These are phyloP conservation scores for Aspergillus floridensis DNA, from an alignment of 2,329 filamentous ascomycete species.

Conservation along the genomic window DNA sequence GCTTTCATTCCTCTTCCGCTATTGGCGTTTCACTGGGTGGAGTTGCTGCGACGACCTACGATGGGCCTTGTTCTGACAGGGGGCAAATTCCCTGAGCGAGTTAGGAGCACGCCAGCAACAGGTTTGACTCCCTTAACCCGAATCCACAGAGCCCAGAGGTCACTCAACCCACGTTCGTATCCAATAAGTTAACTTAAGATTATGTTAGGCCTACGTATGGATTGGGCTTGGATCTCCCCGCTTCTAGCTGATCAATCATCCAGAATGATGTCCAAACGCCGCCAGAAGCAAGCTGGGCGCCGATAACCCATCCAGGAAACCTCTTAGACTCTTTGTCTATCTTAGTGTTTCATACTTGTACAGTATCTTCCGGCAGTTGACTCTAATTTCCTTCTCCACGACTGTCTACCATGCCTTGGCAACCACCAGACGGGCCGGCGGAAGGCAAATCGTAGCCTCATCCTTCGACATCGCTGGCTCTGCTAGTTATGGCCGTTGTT, in stretches of 20 bases:
- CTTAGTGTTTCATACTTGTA: conserved; percentile 6
- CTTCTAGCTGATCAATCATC: conserved; percentile 6
- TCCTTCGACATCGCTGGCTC: conserved; percentile 13
- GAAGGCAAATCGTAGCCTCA: conserved; percentile 17
- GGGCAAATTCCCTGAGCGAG: conserved; percentile 20
- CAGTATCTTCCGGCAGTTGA: conserved; percentile 6
- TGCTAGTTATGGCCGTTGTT: conserved; percentile 15
- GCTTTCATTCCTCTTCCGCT: conserved; percentile 14
- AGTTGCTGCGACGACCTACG: conserved; percentile 25
- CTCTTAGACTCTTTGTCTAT: conserved; percentile 2
- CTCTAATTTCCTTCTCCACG: conserved; percentile 15
- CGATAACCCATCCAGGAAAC: background rate
- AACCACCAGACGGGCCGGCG: conserved; percentile 18
- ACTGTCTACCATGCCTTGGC: conserved; percentile 21
- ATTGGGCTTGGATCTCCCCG: conserved; percentile 20
- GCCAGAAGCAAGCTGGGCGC: background rate
- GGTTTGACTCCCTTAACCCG: conserved; percentile 22
- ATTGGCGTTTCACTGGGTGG: conserved; percentile 22
- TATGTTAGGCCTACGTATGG: conserved; percentile 19
- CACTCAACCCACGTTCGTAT: conserved; percentile 20
- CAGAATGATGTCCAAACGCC: background rate
- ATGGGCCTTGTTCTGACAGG: conserved; percentile 21
- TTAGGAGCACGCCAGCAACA: conserved; percentile 20
- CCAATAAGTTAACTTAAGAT: conserved; percentile 22
- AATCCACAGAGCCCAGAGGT: conserved; percentile 18